Conservation (phyloP, 257 asterid species). For the Salvia rosmarinus region DNA sequence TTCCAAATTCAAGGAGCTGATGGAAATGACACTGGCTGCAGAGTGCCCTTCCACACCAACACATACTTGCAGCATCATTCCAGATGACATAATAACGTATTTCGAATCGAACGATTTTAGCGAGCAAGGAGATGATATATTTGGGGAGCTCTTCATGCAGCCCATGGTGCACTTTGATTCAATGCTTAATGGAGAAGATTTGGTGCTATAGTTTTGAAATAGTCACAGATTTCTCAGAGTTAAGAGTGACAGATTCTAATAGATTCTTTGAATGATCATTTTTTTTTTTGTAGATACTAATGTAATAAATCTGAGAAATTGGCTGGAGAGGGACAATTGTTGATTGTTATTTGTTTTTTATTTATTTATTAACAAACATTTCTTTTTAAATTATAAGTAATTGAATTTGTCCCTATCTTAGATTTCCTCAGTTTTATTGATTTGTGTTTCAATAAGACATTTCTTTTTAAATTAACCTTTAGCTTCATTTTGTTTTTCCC, state of each 20-base stretch:
- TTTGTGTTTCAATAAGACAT: not conserved
- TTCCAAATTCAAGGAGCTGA: slow-evolving; percentile 79
- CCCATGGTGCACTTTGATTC: slow-evolving; percentile 64
- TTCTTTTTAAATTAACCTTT: no score
- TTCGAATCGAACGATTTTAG: slow-evolving; percentile 49
- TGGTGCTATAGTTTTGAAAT: slow-evolving; percentile 29
- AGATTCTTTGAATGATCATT: slow-evolving; percentile 44
- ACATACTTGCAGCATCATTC: slow-evolving; percentile 50
- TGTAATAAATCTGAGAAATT: slow-evolving; percentile 42
- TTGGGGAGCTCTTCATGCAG: slow-evolving; percentile 70
- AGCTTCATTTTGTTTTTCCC: not conserved
- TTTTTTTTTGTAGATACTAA: slow-evolving; percentile 46
- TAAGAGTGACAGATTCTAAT: slow-evolving; percentile 25
- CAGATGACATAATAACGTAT: slow-evolving; percentile 55
- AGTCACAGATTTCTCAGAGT: slow-evolving; percentile 19
- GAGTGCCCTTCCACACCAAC: slow-evolving; percentile 47
- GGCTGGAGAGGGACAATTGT: slow-evolving; percentile 25
- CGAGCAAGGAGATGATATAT: slow-evolving; percentile 59
- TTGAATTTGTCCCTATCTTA: not conserved
- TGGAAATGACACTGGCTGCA: slow-evolving; percentile 71
- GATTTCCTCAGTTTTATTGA: not conserved
- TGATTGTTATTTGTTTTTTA: slow-evolving; percentile 23
- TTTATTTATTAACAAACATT: slow-evolving; percentile 25
- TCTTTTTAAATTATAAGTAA: not conserved
- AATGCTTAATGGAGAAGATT: slow-evolving; percentile 42